Percentiles rank a stretch among this genome's conserved stretches.
phyloP scores from a whole-genome alignment of 148 eudicot species.

The Mesembryanthemum crystallinum region DNA sequence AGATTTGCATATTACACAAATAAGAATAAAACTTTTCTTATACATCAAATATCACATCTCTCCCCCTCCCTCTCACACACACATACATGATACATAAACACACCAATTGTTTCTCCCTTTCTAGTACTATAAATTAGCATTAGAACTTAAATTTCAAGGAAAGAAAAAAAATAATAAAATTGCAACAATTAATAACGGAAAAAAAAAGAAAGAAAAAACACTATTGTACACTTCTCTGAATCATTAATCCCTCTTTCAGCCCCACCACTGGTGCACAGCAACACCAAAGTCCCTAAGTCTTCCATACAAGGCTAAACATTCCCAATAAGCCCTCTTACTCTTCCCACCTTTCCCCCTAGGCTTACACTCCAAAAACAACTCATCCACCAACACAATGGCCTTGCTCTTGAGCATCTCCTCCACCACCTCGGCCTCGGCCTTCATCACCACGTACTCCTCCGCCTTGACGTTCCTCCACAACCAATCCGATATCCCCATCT shows the following conservation, averaged over 20 bases:
- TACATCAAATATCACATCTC: not conserved
- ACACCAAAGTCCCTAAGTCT: slow-evolving; percentile 70
- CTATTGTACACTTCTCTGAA: no score
- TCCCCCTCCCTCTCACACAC: no score
- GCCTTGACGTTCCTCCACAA: slow-evolving; percentile 63
- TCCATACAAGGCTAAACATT: slow-evolving; percentile 84
- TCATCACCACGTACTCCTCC: slow-evolving; percentile 81
- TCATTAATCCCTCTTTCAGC: slow-evolving; percentile 22
- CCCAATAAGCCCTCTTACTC: slow-evolving; percentile 74
- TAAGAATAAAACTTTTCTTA: not conserved
- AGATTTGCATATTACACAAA: not conserved
- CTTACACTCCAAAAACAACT: slow-evolving; percentile 61
- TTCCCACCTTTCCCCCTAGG: slow-evolving; percentile 40
- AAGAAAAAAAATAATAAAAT: no score
- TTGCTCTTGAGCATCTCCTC: slow-evolving; percentile 60
- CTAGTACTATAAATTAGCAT: no score
- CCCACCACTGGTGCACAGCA: slow-evolving; percentile 91
- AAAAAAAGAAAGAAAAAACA: no score
- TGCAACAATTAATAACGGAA: no score
- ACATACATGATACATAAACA: no score
- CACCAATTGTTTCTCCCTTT: no score
- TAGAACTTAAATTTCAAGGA: no score
- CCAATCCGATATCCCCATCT: slow-evolving; percentile 54
- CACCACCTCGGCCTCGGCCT: slow-evolving; percentile 59
- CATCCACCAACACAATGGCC: slow-evolving; percentile 52